Base-by-base conservation (phyloP, 208 protist species). In the Trypanosoma avium region DNA sequence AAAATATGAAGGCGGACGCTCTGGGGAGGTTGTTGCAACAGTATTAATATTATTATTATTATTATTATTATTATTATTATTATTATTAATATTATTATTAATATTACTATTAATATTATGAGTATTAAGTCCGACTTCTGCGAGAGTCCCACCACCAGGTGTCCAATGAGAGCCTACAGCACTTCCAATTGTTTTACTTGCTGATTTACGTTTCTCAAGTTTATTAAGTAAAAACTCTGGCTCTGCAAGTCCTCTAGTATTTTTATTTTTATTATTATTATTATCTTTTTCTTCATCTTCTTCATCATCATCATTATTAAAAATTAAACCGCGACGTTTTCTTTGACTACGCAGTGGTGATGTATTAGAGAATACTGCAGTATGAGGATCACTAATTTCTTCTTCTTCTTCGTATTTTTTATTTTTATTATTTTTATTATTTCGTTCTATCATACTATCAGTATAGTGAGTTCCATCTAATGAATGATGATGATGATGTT, bases 81-180 rank as follows among this genome's bases (percentile, higher is more conserved):
- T 38, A 38, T 38, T 38, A 38, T 10, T 38, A 38, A 13, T 5
- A 38, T 5, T 10, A 38, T 38, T 38, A 38, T 5, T 38, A 38
- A 10, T 38, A 38, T 38, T 38, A 38, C 33, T 38, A 38, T 38
- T 38, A 10, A 38, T 22, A n/a, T 32, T 49, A 27, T 56, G 19
- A 52, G 26, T 8, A 26, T 15, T 32, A 6, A 62, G 29, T 49
- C 57, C 57, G 10, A 50, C 48, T 26, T 38, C 38, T 15, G 26
- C 21, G 21, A 66, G 3, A 32, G 13, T 29, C 7, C 61, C 61
- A 22, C 59, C 47, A 17, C 21, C 17, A n/a, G 61, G 61, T 12
- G 61, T 58, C 61, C 61, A 67, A 26, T 42, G 13, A 9, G 61
- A 67, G 6, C 61, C 61, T n/a, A 67, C 61, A 10, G 45, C 21